Conservation (phyloP, 2,329 filamentous ascomycete genomes). For the Fusarium virguliforme region DNA sequence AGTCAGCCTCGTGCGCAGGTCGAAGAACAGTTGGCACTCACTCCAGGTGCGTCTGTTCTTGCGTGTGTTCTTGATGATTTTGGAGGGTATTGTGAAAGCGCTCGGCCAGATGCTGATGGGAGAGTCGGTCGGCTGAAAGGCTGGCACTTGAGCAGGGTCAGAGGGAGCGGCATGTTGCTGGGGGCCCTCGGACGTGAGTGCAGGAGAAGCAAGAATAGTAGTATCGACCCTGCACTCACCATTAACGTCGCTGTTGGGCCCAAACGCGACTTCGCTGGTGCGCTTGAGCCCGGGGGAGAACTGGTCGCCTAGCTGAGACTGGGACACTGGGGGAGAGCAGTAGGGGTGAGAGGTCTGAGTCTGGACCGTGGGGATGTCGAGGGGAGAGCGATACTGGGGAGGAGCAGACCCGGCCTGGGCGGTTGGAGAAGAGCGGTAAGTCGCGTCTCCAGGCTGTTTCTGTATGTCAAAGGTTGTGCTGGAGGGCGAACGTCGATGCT, state of each 20-base stretch:
- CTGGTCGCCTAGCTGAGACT: conserved; percentile 9
- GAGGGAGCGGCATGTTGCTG: conserved; percentile 26
- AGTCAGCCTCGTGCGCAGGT: not conserved
- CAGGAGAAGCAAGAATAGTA: conserved; percentile 36
- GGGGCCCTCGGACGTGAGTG: conserved; percentile 34
- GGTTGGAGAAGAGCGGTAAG: conserved; percentile 33
- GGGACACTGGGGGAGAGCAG: conserved; percentile 26
- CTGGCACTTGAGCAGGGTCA: conserved; percentile 22
- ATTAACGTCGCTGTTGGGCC: conserved; percentile 19
- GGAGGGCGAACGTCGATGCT: conserved; percentile 34
- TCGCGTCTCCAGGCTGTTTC: conserved; percentile 4
- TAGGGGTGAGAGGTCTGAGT: conserved; percentile 31
- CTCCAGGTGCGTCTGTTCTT: conserved; percentile 57
- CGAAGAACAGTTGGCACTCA: conserved; percentile 39
- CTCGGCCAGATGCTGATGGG: conserved; percentile 51
- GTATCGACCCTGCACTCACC: conserved; percentile 35
- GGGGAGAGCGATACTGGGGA: conserved; percentile 39
- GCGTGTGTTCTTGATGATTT: conserved; percentile 52
- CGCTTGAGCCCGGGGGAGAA: conserved; percentile 31
- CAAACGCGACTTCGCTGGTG: conserved; percentile 37
- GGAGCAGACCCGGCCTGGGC: conserved; percentile 23
- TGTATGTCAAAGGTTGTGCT: conserved; percentile 13
- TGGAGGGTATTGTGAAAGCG: conserved; percentile 52
- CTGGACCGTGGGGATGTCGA: conserved; percentile 22
- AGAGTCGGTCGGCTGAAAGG: conserved; percentile 25